phyloP scores from a whole-genome alignment of 768 basidiomycete genomes.

The Collybia mongolica region DNA sequence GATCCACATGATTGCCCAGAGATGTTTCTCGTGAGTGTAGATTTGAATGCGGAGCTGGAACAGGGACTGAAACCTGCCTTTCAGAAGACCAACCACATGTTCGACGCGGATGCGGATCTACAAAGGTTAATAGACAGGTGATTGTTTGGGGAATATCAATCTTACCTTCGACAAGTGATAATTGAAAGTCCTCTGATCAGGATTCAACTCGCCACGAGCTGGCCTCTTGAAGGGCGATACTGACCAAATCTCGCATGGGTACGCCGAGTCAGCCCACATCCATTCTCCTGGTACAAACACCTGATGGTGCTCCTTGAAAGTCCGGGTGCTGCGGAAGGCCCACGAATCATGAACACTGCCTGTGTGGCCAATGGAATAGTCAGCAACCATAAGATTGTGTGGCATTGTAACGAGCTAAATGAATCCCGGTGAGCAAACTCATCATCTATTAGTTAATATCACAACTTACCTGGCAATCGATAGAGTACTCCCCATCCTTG shows the following conservation, averaged over 20 bases:
- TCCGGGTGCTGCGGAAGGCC: no score
- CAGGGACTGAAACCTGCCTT: neutral
- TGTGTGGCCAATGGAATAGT: conserved; percentile 1
- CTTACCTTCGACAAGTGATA: conserved; percentile 1
- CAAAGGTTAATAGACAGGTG: neutral
- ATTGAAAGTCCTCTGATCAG: conserved; percentile 3
- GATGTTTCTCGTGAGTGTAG: neutral
- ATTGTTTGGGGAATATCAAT: neutral
- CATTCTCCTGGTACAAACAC: neutral
- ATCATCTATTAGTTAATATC: neutral
- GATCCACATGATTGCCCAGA: neutral
- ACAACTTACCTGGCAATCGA: neutral
- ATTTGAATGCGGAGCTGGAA: neutral
- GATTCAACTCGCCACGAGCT: neutral
- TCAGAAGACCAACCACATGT: neutral
- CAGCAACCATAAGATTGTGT: neutral
- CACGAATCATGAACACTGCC: conserved; percentile 1
- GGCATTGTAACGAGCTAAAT: neutral
- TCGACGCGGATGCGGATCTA: neutral
- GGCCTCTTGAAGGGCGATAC: conserved; percentile 1
- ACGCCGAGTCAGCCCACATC: conserved; percentile 1
- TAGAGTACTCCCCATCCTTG: conserved; percentile 11
- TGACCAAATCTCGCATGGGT: neutral
- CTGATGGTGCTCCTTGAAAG: neutral
- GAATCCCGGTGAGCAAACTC: neutral